phyloP scores from a whole-genome alignment of 179 eudicot genomes.

The Beta corolliflora region DNA sequence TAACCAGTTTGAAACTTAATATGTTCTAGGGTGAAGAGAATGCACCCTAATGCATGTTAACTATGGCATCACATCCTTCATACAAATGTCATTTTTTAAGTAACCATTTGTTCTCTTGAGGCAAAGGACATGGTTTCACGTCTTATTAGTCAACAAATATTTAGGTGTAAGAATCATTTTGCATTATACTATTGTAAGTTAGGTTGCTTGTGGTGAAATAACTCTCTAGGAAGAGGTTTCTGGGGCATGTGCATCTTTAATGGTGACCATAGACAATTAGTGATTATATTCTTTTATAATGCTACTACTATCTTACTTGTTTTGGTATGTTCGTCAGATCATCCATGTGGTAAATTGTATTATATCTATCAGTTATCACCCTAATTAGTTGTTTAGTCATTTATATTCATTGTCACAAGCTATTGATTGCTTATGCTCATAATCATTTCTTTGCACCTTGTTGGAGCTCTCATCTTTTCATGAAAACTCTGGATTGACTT shows the following conservation, averaged over 20 bases:
- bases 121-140: not conserved
- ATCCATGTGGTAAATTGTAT: conserved; percentile 7
- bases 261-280: conserved; percentile 13
- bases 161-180: not conserved
- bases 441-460: conserved; percentile 10
- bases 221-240: not conserved
- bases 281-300: conserved; percentile 4
- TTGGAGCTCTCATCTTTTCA: conserved; percentile 12
- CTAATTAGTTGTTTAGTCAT: not conserved
- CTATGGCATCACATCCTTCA: not conserved
- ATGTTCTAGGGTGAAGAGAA: no score
- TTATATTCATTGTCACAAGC: conserved; percentile 12
- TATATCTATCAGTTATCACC: not conserved
- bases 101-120: not conserved
- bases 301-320: not conserved
- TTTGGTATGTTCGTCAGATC: not conserved
- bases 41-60: not conserved
- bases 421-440: conserved; percentile 14
- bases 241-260: conserved; percentile 26
- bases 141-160: no score
- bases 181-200: not conserved
- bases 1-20: no score
- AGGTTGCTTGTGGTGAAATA: conserved; percentile 14
- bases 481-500: not conserved
- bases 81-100: not conserved